Conservation (phyloP, 805 yeast genomes). For the Jamesozyma rosinii region DNA sequence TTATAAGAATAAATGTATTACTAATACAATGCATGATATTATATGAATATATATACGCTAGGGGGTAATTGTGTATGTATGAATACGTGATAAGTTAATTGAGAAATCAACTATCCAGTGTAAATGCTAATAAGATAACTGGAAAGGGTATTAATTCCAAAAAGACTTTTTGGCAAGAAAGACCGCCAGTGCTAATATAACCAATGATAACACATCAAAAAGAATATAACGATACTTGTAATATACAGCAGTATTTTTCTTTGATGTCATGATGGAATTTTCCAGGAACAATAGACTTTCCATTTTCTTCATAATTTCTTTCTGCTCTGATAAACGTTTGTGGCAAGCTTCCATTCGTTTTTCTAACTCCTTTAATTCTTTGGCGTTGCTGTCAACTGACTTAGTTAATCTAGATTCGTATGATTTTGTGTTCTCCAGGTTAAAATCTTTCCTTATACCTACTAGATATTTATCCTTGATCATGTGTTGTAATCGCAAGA, state of each 20-base stretch:
- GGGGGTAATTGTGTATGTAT: too few species aligned
- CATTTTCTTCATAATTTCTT: slow-evolving; percentile 21
- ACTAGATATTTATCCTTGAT: slow-evolving; percentile 25
- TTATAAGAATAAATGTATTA: too few species aligned
- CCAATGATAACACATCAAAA: slow-evolving; percentile 4
- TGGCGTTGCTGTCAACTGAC: slow-evolving; percentile 12
- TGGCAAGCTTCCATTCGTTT: slow-evolving; percentile 20
- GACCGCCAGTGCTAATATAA: background rate
- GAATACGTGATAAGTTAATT: too few species aligned
- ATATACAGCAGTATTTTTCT: slow-evolving; percentile 1
- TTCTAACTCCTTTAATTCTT: slow-evolving; percentile 24
- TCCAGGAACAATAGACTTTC: slow-evolving; percentile 17
- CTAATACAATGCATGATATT: too few species aligned
- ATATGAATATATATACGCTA: too few species aligned
- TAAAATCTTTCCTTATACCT: slow-evolving; percentile 23
- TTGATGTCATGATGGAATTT: slow-evolving; percentile 6
- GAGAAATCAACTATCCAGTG: too few species aligned
- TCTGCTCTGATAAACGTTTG: slow-evolving; percentile 15
- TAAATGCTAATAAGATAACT: too few species aligned
- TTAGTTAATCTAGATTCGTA: slow-evolving; percentile 14
- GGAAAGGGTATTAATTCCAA: too few species aligned
- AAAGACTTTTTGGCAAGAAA: too few species aligned
- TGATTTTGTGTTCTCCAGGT: slow-evolving; percentile 20
- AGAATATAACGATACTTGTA: slow-evolving; percentile 7
- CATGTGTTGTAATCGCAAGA: slow-evolving; percentile 20